Evolutionary conservation across 305 asterid species (phyloP).

Genomic region (Fraxinus baroniana): DNA sequence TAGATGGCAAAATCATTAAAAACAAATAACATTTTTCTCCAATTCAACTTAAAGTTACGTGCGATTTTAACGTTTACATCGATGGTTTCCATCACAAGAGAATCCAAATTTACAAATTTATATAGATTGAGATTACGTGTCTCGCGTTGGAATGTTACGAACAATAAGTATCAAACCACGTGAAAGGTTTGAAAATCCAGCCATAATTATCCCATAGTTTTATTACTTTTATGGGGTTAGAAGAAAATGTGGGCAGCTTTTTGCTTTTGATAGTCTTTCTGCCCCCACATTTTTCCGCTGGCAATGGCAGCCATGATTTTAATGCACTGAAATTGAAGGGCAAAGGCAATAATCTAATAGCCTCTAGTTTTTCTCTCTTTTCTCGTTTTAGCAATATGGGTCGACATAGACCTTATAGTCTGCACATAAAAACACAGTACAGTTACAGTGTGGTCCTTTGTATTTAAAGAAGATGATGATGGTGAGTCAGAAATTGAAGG

Average conservation of each 20-base stretch:
- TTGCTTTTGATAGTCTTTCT: background rate
- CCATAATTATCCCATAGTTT: background rate
- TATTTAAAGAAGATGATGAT: constrained; percentile 14
- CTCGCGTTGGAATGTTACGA: background rate
- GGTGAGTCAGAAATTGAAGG: constrained; percentile 24
- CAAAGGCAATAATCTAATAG: constrained; percentile 19
- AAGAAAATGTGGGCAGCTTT: background rate
- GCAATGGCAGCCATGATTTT: constrained; percentile 16
- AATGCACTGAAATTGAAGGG: constrained; percentile 36
- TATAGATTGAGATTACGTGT: too few relatives aligned
- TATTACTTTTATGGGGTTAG: background rate
- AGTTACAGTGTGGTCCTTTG: constrained; percentile 32
- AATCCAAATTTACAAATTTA: too few relatives aligned
- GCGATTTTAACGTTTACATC: background rate
- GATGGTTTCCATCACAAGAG: background rate
- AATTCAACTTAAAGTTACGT: background rate
- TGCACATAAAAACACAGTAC: constrained; percentile 18
- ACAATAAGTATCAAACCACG: background rate
- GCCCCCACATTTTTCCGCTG: background rate
- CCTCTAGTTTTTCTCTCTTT: constrained; percentile 17
- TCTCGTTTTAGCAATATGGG: background rate
- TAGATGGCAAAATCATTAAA: too few relatives aligned
- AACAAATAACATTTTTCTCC: too few relatives aligned
- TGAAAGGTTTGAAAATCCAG: background rate
- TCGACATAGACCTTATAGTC: background rate